A percentile compares a stretch with the other conserved stretches of the same genome.
These are phyloP conservation scores for Cutaneotrichosporon dermatis DNA, from an alignment of 1,284 basidiomycete species.

Conservation along the genomic window DNA sequence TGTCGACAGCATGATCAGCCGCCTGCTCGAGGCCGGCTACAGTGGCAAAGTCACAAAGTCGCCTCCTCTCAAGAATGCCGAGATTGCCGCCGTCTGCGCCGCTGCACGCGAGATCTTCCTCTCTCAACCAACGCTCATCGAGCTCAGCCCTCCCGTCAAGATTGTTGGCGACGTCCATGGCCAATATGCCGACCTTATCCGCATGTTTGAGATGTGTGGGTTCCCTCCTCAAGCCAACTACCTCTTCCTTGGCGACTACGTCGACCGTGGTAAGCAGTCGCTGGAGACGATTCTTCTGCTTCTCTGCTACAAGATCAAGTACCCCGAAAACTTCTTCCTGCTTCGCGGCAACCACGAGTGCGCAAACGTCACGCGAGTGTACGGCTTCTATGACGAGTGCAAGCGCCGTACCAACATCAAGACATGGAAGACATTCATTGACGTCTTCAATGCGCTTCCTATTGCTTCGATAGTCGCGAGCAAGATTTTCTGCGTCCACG, in stretches of 20 bases:
- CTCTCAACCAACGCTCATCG: conserved; percentile 93
- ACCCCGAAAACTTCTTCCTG: conserved; percentile 99
- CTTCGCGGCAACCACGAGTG: conserved; percentile 98
- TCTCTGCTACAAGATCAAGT: conserved; percentile 99
- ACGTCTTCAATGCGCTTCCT: conserved; percentile 98
- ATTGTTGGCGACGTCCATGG: conserved; percentile 99
- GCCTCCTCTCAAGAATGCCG: conserved; percentile 91
- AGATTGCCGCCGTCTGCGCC: conserved; percentile 91
- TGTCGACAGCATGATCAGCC: conserved; percentile 97
- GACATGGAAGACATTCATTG: conserved; percentile 99
- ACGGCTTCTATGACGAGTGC: conserved; percentile 99
- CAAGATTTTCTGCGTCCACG: conserved; percentile 99
- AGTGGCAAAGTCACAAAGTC: conserved; percentile 97
- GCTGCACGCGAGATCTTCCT: conserved; percentile 97
- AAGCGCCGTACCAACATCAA: conserved; percentile 99
- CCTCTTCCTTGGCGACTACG: conserved; percentile 97
- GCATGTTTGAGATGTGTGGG: conserved; percentile 98
- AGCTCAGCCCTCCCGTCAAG: conserved; percentile 96
- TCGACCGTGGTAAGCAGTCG: conserved; percentile 97
- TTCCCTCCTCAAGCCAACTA: conserved; percentile 98
- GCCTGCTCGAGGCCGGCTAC: conserved; percentile 94
- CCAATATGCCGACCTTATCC: conserved; percentile 96
- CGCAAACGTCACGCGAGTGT: conserved; percentile 97
- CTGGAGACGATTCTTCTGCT: conserved; percentile 95
- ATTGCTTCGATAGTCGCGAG: conserved; percentile 98